These are phyloP conservation scores for Kluyveromyces aestuarii DNA, from an alignment of 805 yeast genomes.

Conservation along the genomic window DNA sequence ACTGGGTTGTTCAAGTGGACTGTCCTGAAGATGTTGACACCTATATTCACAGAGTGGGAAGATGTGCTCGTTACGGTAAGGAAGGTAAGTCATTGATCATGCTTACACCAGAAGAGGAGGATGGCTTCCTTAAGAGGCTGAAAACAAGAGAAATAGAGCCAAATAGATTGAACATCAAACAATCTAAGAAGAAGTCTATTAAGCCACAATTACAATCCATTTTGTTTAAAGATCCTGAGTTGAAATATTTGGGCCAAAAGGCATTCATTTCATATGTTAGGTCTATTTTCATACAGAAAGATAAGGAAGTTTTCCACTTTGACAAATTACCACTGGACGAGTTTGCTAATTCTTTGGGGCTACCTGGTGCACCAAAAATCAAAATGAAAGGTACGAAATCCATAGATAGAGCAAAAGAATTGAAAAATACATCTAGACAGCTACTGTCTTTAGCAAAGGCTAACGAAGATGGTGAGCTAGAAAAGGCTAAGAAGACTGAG, in stretches of 20 bases:
- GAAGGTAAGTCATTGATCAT: slow-evolving; percentile 74
- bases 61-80: slow-evolving; percentile 83
- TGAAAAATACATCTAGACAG: slow-evolving; percentile 75
- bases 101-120: slow-evolving; percentile 78
- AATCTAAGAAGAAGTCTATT: slow-evolving; percentile 61
- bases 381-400: slow-evolving; percentile 50
- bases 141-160: slow-evolving; percentile 57
- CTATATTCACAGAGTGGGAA: slow-evolving; percentile 84
- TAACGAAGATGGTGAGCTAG: slow-evolving; percentile 56
- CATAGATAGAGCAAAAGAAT: slow-evolving; percentile 45
- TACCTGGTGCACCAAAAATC: slow-evolving; percentile 94
- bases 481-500: slow-evolving; percentile 27
- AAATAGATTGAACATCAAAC: slow-evolving; percentile 64
- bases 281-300: slow-evolving; percentile 78
- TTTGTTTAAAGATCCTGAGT: slow-evolving; percentile 83
- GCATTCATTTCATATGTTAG: slow-evolving; percentile 89
- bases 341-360: slow-evolving; percentile 79
- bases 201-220: slow-evolving; percentile 79
- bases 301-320: slow-evolving; percentile 75
- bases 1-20: slow-evolving; percentile 91
- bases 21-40: slow-evolving; percentile 89
- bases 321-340: slow-evolving; percentile 71
- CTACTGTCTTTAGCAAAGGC: slow-evolving; percentile 47
- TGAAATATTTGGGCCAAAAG: slow-evolving; percentile 90
- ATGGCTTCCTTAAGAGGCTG: slow-evolving; percentile 59